Percentiles rank a stretch among this genome's conserved stretches.
phyloP scores from a whole-genome alignment of 352 stramenopile genomes.

The Phytophthora melonis region DNA sequence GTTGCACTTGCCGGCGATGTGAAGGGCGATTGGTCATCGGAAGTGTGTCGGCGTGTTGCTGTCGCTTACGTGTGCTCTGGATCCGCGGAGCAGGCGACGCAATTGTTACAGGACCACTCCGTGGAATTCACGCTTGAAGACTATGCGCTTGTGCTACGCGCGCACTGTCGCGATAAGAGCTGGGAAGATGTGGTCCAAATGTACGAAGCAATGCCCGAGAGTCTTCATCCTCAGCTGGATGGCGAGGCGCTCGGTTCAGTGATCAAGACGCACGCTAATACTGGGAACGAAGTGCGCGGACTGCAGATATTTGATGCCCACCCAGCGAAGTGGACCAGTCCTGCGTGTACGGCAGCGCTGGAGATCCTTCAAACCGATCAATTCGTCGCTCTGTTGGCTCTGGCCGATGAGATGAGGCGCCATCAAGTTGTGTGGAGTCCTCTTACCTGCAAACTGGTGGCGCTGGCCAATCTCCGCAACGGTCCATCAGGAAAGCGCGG shows the following conservation, averaged over 20 bases:
- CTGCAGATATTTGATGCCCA: not conserved
- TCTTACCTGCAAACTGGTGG: not conserved
- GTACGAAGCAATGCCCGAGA: not conserved
- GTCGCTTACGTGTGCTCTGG: slow-evolving; percentile 17
- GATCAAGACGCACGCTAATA: not conserved
- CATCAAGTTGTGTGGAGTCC: not conserved
- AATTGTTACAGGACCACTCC: slow-evolving; percentile 20
- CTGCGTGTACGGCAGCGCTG: not conserved
- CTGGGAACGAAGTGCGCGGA: not conserved
- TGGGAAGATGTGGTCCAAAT: not conserved
- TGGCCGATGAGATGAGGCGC: not conserved
- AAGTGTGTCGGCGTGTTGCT: slow-evolving; percentile 14
- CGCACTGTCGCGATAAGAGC: not conserved
- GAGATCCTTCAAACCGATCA: not conserved
- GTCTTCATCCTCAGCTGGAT: not conserved
- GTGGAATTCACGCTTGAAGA: not conserved
- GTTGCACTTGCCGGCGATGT: not conserved
- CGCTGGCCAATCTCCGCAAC: not conserved
- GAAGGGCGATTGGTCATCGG: slow-evolving; percentile 6
- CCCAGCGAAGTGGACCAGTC: not conserved
- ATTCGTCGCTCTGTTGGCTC: not conserved
- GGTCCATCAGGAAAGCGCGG: not conserved
- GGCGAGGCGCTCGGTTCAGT: not conserved
- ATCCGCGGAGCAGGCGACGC: slow-evolving; percentile 15
- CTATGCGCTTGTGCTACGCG: not conserved